These are phyloP conservation scores for Russula lepida DNA, from an alignment of 768 basidiomycete species.

Conservation along the genomic window DNA sequence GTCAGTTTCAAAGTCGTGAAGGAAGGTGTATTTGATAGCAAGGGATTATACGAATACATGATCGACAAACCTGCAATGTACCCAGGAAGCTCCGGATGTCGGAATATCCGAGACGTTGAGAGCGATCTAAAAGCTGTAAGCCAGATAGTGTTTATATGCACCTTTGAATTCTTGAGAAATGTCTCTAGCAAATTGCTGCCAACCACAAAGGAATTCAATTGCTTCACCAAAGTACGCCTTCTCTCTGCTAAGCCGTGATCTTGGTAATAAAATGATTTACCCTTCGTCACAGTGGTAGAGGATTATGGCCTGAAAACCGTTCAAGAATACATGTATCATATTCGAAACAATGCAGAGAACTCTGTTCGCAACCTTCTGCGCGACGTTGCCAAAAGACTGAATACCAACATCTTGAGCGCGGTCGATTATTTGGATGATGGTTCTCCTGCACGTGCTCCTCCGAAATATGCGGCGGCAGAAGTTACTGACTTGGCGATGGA, in stretches of 20 bases:
- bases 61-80: conserved; percentile 72
- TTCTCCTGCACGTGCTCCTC: conserved; percentile 50
- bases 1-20: conserved; percentile 87
- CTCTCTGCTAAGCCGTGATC: not conserved
- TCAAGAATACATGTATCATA: conserved; percentile 90
- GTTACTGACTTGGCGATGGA: not conserved
- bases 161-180: conserved; percentile 1
- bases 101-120: conserved; percentile 83
- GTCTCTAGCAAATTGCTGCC: conserved; percentile 76
- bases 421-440: conserved; percentile 86
- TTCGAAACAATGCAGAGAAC: conserved; percentile 78
- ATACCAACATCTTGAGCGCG: conserved; percentile 55
- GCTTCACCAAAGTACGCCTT: conserved; percentile 59
- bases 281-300: conserved; percentile 49
- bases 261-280: conserved; percentile 9
- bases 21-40: conserved; percentile 68
- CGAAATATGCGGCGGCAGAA: not conserved
- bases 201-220: conserved; percentile 88
- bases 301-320: conserved; percentile 84
- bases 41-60: conserved; percentile 72
- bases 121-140: conserved; percentile 84
- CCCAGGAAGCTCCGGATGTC: conserved; percentile 79
- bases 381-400: conserved; percentile 61
- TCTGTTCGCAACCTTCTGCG: conserved; percentile 79
- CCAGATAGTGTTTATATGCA: conserved; percentile 3